These are phyloP conservation scores for Ogataea polymorpha DNA, from an alignment of 805 yeast species.

Conservation along the genomic window DNA sequence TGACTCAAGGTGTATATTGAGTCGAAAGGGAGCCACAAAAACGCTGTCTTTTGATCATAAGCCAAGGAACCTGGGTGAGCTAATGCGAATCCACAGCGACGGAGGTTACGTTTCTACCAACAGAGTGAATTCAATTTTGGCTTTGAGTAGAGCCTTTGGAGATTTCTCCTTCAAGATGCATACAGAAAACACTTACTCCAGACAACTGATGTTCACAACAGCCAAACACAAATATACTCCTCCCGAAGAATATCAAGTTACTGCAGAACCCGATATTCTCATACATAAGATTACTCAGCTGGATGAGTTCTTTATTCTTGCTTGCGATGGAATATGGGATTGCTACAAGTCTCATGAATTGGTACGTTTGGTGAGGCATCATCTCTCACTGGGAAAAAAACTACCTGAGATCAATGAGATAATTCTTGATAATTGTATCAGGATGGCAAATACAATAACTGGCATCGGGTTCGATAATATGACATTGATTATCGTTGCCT, in stretches of 20 bases:
- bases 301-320: constrained; percentile 70
- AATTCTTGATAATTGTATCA: constrained; percentile 61
- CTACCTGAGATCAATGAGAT: constrained; percentile 57
- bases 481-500: constrained; percentile 68
- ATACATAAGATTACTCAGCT: constrained; percentile 43
- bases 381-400: constrained; percentile 54
- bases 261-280: constrained; percentile 74
- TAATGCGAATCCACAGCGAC: constrained; percentile 53
- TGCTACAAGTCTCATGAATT: constrained; percentile 56
- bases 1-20: constrained; percentile 66
- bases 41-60: constrained; percentile 65
- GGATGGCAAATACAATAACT: constrained; percentile 68
- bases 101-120: constrained; percentile 62
- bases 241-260: constrained; percentile 75
- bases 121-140: constrained; percentile 57
- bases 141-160: constrained; percentile 59
- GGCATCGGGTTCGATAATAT: constrained; percentile 83
- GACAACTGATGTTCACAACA: constrained; percentile 19
- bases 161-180: constrained; percentile 56
- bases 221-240: constrained; percentile 35
- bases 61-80: constrained; percentile 56
- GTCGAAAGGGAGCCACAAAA: constrained; percentile 53
- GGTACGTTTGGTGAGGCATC: constrained; percentile 51
- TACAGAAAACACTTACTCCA: constrained; percentile 25
- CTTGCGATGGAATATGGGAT: constrained; percentile 88